Percentiles rank a stretch among this genome's conserved stretches.
These are phyloP conservation scores for Phytophthora capsici DNA, from an alignment of 352 stramenopile species.

Conservation along the genomic window DNA sequence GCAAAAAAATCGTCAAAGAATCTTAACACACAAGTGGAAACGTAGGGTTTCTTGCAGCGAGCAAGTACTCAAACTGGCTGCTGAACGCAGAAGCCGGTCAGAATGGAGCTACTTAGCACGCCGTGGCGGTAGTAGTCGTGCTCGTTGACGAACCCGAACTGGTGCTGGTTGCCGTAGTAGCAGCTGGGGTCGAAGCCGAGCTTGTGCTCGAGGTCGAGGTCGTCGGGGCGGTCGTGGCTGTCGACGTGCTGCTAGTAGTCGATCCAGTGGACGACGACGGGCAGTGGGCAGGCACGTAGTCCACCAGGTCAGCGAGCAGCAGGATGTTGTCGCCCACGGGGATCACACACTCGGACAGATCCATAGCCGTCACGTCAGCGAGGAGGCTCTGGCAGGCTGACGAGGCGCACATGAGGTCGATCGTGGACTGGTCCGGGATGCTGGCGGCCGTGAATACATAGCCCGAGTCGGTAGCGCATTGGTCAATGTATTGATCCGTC, in stretches of 20 bases:
- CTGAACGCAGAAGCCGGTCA: too few species aligned
- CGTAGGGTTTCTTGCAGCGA: slow-evolving; percentile 9
- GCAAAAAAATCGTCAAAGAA: slow-evolving; percentile 2
- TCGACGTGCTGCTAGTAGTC: slow-evolving; percentile 31
- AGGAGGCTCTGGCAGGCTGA: slow-evolving; percentile 30
- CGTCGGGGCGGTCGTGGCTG: slow-evolving; percentile 18
- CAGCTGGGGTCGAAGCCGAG: slow-evolving; percentile 14
- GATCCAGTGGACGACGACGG: slow-evolving; percentile 26
- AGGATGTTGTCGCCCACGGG: slow-evolving; percentile 36
- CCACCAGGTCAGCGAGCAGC: slow-evolving; percentile 33
- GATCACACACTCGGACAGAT: slow-evolving; percentile 35
- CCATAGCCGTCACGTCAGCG: slow-evolving; percentile 20
- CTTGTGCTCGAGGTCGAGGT: slow-evolving; percentile 14
- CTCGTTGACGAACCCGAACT: slow-evolving; percentile 4
- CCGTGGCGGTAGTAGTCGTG: slow-evolving; percentile 13
- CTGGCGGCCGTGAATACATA: slow-evolving; percentile 35
- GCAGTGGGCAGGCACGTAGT: slow-evolving; percentile 31
- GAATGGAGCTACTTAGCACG: slow-evolving; percentile 20
- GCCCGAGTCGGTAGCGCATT: slow-evolving; percentile 34
- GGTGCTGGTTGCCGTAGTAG: slow-evolving; percentile 7
- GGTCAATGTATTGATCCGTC: slow-evolving; percentile 33
- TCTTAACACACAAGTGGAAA: slow-evolving; percentile 5
- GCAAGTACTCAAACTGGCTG: slow-evolving; percentile 1
- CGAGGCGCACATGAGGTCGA: slow-evolving; percentile 33
- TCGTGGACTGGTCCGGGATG: slow-evolving; percentile 22